Conservation (phyloP, 1,139 yeast species). For the Geotrichum restrictum region DNA sequence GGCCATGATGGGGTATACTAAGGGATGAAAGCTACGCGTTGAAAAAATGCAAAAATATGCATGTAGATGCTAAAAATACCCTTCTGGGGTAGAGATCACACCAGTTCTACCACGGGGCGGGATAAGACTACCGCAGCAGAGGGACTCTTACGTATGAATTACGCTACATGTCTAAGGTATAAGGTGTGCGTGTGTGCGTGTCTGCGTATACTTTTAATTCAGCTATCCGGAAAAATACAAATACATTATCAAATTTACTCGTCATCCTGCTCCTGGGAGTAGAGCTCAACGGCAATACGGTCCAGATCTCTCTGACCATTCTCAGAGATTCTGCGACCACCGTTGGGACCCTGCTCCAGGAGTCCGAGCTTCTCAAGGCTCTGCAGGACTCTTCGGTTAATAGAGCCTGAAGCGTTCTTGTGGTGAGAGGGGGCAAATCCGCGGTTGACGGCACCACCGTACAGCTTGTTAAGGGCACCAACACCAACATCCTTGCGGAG, state of each 20-base stretch:
- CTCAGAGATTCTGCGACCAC: slow-evolving; percentile 99
- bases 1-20: too few species aligned
- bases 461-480: slow-evolving; percentile 96
- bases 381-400: slow-evolving; percentile 98
- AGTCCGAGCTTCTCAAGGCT: slow-evolving; percentile 98
- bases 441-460: slow-evolving; percentile 99
- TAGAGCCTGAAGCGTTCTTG: slow-evolving; percentile 98
- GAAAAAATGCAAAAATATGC: too few species aligned
- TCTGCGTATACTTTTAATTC: slow-evolving; percentile 9
- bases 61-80: too few species aligned
- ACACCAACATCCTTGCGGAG: slow-evolving; percentile 99
- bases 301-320: slow-evolving; percentile 99
- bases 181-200: too few species aligned
- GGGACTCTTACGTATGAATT: too few species aligned
- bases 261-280: slow-evolving; percentile 60
- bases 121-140: too few species aligned
- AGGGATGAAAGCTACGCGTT: too few species aligned
- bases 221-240: slow-evolving; percentile 11
- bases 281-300: slow-evolving; percentile 99
- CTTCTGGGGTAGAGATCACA: too few species aligned
- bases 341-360: slow-evolving; percentile 92
- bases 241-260: slow-evolving; percentile 16
- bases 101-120: too few species aligned
- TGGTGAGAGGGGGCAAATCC: slow-evolving; percentile 99
- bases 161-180: too few species aligned